A percentile compares a stretch with the other conserved stretches of the same genome.
Evolutionary conservation across 306 rosid species (phyloP).

Genomic region (Prunus armeniaca): DNA sequence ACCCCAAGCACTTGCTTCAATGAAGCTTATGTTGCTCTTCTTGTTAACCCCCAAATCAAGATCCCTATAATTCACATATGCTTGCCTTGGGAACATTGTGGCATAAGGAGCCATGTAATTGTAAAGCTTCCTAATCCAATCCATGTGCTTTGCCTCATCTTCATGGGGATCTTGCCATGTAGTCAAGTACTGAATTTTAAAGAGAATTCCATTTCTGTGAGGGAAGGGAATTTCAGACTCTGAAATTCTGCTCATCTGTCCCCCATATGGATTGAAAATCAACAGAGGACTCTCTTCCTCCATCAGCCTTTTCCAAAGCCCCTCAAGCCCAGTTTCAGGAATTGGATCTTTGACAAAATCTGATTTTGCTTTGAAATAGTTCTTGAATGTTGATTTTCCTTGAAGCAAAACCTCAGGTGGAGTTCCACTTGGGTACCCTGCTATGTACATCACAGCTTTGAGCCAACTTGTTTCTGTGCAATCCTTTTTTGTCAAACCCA

Average conservation of each 20-base stretch:
- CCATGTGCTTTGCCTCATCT: slow-evolving; percentile 41
- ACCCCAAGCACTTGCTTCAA: slow-evolving; percentile 69
- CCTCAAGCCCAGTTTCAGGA: slow-evolving; percentile 55
- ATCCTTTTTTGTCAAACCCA: slow-evolving; percentile 54
- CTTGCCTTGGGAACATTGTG: slow-evolving; percentile 65
- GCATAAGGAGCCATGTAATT: slow-evolving; percentile 71
- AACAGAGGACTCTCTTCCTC: slow-evolving; percentile 50
- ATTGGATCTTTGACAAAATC: slow-evolving; percentile 66
- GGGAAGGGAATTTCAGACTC: slow-evolving; percentile 70
- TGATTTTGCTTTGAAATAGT: slow-evolving; percentile 81
- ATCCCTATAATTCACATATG: slow-evolving; percentile 84
- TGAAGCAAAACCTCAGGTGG: slow-evolving; percentile 57
- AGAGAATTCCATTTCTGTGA: slow-evolving; percentile 65
- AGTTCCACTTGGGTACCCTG: slow-evolving; percentile 60
- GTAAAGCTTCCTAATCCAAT: slow-evolving; percentile 75
- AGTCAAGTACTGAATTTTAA: slow-evolving; percentile 59
- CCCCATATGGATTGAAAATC: slow-evolving; percentile 78
- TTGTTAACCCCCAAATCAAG: slow-evolving; percentile 80
- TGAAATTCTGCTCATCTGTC: slow-evolving; percentile 56
- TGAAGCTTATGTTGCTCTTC: slow-evolving; percentile 38
- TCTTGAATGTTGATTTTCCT: slow-evolving; percentile 62
- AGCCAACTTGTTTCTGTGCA: slow-evolving; percentile 72
- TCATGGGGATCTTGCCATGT: slow-evolving; percentile 44
- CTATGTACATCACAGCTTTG: slow-evolving; percentile 64
- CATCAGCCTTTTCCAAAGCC: slow-evolving; percentile 63